A percentile compares a stretch with the other conserved stretches of the same genome.
phyloP scores from a whole-genome alignment of 352 stramenopile species.

The Phytophthora gonapodyides region DNA sequence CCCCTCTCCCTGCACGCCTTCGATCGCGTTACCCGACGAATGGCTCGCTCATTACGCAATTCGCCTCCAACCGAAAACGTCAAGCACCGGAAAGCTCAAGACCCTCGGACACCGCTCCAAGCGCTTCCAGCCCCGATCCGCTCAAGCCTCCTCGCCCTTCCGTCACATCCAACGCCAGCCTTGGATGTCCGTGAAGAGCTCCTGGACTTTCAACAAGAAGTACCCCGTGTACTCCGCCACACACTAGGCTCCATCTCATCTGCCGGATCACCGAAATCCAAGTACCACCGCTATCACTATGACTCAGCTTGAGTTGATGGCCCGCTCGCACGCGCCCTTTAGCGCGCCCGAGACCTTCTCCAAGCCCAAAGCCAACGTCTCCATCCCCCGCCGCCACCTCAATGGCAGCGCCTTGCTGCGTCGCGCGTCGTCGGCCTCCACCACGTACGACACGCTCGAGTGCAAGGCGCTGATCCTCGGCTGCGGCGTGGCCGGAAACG shows the following conservation, averaged over 20 bases:
- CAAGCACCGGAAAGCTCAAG: conserved; percentile 25
- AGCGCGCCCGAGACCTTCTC: conserved; percentile 23
- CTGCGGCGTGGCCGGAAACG: conserved; percentile 79
- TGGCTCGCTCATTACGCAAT: conserved; percentile 62
- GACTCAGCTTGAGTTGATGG: conserved; percentile 59
- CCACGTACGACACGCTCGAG: conserved; percentile 59
- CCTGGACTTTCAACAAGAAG: conserved; percentile 88
- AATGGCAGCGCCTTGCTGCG: conserved; percentile 36
- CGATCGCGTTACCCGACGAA: conserved; percentile 12
- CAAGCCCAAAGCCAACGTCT: conserved; percentile 24
- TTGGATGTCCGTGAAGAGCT: conserved; percentile 85
- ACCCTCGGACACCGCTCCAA: conserved; percentile 23
- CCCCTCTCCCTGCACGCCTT: neutral
- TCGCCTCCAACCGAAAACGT: conserved; percentile 42
- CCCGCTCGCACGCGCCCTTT: conserved; percentile 41
- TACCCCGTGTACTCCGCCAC: conserved; percentile 74
- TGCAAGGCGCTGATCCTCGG: conserved; percentile 73
- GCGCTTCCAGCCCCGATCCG: too few species aligned
- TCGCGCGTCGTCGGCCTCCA: conserved; percentile 39
- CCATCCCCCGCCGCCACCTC: conserved; percentile 43
- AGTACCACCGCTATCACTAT: conserved; percentile 29
- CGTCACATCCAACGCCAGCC: conserved; percentile 23
- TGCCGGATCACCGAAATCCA: conserved; percentile 1
- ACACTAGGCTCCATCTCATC: conserved; percentile 45
- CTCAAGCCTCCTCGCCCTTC: conserved; percentile 3